Evolutionary conservation across 768 basidiomycete species (phyloP), one percentile per base, ranked within the genome.

Genomic region (Pisolithus tinctorius): DNA sequence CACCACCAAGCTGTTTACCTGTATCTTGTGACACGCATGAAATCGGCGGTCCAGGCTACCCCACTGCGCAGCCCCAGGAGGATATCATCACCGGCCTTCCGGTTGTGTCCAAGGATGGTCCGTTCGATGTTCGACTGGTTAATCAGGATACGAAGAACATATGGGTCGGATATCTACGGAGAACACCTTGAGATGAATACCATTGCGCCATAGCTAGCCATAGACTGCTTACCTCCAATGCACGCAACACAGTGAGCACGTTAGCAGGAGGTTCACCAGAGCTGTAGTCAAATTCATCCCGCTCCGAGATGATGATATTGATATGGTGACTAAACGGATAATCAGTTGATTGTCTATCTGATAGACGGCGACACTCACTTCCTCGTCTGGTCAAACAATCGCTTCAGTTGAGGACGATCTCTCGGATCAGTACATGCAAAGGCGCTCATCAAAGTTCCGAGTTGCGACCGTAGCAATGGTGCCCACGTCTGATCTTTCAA

Each of bases 211-310:
- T 41, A 20, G 17, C 44, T 30, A 26, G 8, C 11, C 4, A 49
- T 20, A 43, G 38, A 56, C n/a, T 34, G 69, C 80, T 7, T 55
- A 93, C 95, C 26, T 87, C 82, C 7, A 97, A 76, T 16, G 85
- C 86, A 25, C 92, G 84, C 25, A 95, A 74, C 25, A 94, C 78
- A 6, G 94, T 97, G 3, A 81, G 71, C 47, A 84, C 75, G 20
- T 76, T 53, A 17, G 62, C 61, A 2, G 78, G 76, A 10, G 87
- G 84, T 61, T 95, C 92, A 26, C 93, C 93, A 1, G 58, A 53
- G 36, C 74, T 74, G 58, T 80, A 94, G 61, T 96, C 90, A 63
- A 96, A 97, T 38, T 88, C 57, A 60, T 94, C 92, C 37, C 76
- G 82, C 51, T 79, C 75, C 23, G 79, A 76, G 48, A 86, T 81